These are phyloP conservation scores for Steccherinum ochraceum DNA, from an alignment of 768 basidiomycete species.

Conservation along the genomic window DNA sequence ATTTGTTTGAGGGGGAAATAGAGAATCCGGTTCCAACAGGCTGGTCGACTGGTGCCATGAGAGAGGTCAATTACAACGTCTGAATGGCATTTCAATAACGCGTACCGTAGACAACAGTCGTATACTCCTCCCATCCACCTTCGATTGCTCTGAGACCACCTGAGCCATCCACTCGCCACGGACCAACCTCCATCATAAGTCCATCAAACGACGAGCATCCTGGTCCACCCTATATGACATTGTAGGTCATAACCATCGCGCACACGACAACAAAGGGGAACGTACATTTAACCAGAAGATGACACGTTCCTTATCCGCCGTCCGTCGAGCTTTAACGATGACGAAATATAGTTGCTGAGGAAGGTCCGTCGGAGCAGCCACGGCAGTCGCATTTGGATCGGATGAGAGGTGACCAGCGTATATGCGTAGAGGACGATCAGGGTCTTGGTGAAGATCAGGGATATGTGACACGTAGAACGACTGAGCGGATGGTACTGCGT, in stretches of 20 bases:
- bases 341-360: constrained; percentile 85
- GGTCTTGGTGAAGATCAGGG: constrained; percentile 72
- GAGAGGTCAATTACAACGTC: constrained; percentile 1
- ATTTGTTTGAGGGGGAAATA: constrained; percentile 79
- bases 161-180: constrained; percentile 73
- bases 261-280: constrained; percentile 6
- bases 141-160: constrained; percentile 68
- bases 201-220: constrained; percentile 98
- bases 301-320: constrained; percentile 84
- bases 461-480: constrained; percentile 77
- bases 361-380: constrained; percentile 48
- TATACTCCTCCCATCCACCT: constrained; percentile 97
- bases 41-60: constrained; percentile 77
- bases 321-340: constrained; percentile 78
- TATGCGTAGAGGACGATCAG: constrained; percentile 64
- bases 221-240: constrained; percentile 87
- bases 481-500: constrained; percentile 72
- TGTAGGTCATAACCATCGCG: neutral
- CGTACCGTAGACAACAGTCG: constrained; percentile 87
- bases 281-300: constrained; percentile 97
- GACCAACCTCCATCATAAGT: constrained; percentile 97
- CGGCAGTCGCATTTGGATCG: constrained; percentile 53
- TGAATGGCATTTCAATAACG: constrained; percentile 11
- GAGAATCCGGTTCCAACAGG: constrained; percentile 96
- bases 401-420: constrained; percentile 84